Conservation (phyloP, 257 asterid genomes). For the Rauvolfia tetraphylla region DNA sequence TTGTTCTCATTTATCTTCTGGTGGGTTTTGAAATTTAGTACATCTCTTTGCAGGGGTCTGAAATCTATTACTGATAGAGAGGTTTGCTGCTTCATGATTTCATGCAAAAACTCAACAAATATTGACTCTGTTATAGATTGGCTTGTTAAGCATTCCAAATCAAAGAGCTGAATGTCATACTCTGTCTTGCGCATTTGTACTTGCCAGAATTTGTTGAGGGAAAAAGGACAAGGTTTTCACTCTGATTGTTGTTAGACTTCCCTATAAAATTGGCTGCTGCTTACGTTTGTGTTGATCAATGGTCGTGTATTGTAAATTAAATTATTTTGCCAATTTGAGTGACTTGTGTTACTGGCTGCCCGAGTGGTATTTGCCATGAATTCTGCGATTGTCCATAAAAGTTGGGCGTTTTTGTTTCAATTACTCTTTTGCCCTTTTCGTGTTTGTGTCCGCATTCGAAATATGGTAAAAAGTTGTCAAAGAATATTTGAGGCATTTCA, state of each 20-base stretch:
- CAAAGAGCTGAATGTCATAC: slow-evolving; percentile 54
- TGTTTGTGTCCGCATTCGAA: too few relatives aligned
- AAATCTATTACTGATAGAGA: slow-evolving; percentile 80
- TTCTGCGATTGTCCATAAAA: neutral
- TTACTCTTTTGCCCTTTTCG: neutral
- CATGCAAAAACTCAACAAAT: slow-evolving; percentile 94
- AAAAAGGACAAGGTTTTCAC: slow-evolving; percentile 2
- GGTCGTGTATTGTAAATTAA: slow-evolving; percentile 18
- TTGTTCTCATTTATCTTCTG: neutral
- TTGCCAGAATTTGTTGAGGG: slow-evolving; percentile 5
- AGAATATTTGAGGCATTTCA: neutral
- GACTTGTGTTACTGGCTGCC: slow-evolving; percentile 7
- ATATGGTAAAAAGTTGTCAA: too few relatives aligned
- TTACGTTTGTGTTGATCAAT: slow-evolving; percentile 2
- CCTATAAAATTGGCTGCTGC: slow-evolving; percentile 10
- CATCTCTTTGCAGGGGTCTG: slow-evolving; percentile 61
- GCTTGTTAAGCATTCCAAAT: slow-evolving; percentile 93
- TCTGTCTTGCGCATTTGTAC: neutral
- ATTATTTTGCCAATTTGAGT: slow-evolving; percentile 19
- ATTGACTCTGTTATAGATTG: slow-evolving; percentile 94
- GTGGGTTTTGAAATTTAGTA: neutral
- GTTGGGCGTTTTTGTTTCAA: neutral
- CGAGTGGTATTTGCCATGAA: neutral
- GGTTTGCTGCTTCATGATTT: slow-evolving; percentile 97
- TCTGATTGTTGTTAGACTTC: slow-evolving; percentile 17